A percentile compares a stretch with the other conserved stretches of the same genome.
phyloP scores from a whole-genome alignment of 176 grass and related monocot species.

The Oryza nivara region DNA sequence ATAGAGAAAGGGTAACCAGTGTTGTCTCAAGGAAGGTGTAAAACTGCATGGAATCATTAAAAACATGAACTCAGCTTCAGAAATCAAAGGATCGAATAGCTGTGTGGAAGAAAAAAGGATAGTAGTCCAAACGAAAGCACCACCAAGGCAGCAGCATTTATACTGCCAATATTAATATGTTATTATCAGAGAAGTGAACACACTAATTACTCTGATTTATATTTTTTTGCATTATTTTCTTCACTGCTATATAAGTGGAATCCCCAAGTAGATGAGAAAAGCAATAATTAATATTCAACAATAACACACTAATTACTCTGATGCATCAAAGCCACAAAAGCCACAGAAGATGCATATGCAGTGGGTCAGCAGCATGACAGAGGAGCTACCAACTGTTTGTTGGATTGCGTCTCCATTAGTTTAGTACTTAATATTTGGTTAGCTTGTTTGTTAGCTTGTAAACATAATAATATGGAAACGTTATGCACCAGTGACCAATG shows the following conservation, averaged over 20 bases:
- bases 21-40: constrained; percentile 95
- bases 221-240: neutral
- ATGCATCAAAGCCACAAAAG: no score
- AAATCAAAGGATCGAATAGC: neutral
- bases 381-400: neutral
- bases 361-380: neutral
- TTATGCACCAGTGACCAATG: no score
- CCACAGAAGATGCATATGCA: neutral
- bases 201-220: neutral
- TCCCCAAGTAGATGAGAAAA: constrained; percentile 14
- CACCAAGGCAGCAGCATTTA: neutral
- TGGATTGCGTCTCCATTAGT: neutral
- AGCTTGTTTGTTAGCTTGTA: neutral
- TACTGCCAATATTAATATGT: neutral
- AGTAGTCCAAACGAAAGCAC: neutral
- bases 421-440: neutral
- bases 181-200: constrained; percentile 9
- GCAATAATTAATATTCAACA: neutral
- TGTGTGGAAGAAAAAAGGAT: constrained; percentile 1
- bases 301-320: neutral
- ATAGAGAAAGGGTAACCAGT: constrained; percentile 80
- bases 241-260: neutral
- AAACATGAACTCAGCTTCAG: constrained; percentile 13
- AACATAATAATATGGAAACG: neutral
- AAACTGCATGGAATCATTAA: constrained; percentile 61